Conservation (phyloP, 192 early-diverging fungal genomes). For the Obelidium mucronatum region DNA sequence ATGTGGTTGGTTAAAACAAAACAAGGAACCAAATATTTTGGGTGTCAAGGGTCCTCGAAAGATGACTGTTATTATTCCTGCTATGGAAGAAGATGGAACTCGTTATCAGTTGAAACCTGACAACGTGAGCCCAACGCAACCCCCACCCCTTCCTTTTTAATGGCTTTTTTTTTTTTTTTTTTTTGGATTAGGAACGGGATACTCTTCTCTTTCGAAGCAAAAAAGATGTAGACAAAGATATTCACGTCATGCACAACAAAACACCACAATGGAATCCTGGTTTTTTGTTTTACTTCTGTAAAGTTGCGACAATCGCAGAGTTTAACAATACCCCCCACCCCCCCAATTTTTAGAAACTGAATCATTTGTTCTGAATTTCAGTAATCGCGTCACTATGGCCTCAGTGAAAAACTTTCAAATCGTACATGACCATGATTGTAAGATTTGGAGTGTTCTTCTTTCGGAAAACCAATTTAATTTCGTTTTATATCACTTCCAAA, state of each 20-base stretch:
- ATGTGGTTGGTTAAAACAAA: neutral
- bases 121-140: conserved; percentile 43
- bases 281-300: conserved; percentile 16
- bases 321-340: no score
- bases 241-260: conserved; percentile 88
- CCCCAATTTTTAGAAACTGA: no score
- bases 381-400: conserved; percentile 82
- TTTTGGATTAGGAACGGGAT: conserved; percentile 62
- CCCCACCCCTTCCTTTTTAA: neutral
- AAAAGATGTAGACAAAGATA: conserved; percentile 60
- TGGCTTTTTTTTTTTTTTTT: conserved; percentile 13
- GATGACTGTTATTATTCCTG: conserved; percentile 84
- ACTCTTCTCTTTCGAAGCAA: conserved; percentile 67
- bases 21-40: conserved; percentile 83
- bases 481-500: neutral
- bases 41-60: conserved; percentile 92
- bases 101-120: conserved; percentile 61
- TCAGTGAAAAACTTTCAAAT: conserved; percentile 99
- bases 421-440: conserved; percentile 88
- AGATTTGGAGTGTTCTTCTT: conserved; percentile 37
- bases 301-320: neutral
- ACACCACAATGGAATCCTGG: conserved; percentile 93
- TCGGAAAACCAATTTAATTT: neutral
- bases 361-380: conserved; percentile 94
- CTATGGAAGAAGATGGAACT: conserved; percentile 66